A percentile compares a stretch with the other conserved stretches of the same genome.
Evolutionary conservation across 306 rosid species (phyloP).

Genomic region (Corylus heterophylla): DNA sequence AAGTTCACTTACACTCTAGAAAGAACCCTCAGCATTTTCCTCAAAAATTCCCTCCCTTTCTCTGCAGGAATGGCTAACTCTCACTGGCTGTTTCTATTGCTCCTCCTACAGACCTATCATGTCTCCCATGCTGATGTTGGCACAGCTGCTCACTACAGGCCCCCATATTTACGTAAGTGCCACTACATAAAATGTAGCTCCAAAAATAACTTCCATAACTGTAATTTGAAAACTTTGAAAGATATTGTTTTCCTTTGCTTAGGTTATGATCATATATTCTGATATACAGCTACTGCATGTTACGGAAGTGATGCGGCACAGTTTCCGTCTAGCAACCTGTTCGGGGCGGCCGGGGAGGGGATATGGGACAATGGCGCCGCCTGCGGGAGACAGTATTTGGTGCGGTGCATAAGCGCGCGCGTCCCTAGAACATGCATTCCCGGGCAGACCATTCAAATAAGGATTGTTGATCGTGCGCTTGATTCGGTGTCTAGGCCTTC

Average conservation of each 20-base stretch:
- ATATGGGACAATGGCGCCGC: slow-evolving; percentile 95
- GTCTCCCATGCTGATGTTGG: slow-evolving; percentile 55
- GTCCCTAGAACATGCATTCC: slow-evolving; percentile 48
- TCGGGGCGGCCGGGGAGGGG: slow-evolving; percentile 78
- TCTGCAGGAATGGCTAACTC: slow-evolving; percentile 27
- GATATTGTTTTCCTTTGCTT: background rate
- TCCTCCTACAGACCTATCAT: slow-evolving; percentile 30
- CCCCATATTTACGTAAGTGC: slow-evolving; percentile 60
- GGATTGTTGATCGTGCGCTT: slow-evolving; percentile 62
- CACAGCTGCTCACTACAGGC: slow-evolving; percentile 48
- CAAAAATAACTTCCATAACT: background rate
- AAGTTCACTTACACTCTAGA: too few relatives aligned
- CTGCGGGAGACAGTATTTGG: slow-evolving; percentile 68
- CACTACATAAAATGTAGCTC: background rate
- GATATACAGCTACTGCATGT: slow-evolving; percentile 57
- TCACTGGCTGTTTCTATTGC: slow-evolving; percentile 14
- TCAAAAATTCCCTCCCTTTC: too few relatives aligned
- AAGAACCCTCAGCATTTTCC: too few relatives aligned
- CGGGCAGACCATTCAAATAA: slow-evolving; percentile 53
- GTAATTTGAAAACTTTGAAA: background rate
- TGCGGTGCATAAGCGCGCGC: slow-evolving; percentile 66
- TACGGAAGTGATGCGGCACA: slow-evolving; percentile 37
- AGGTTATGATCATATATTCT: too few relatives aligned
- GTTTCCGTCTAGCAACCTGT: slow-evolving; percentile 62
- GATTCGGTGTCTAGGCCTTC: slow-evolving; percentile 52